phyloP scores from a whole-genome alignment of 2,329 filamentous ascomycete species.

The Emergomyces pasteurianus region DNA sequence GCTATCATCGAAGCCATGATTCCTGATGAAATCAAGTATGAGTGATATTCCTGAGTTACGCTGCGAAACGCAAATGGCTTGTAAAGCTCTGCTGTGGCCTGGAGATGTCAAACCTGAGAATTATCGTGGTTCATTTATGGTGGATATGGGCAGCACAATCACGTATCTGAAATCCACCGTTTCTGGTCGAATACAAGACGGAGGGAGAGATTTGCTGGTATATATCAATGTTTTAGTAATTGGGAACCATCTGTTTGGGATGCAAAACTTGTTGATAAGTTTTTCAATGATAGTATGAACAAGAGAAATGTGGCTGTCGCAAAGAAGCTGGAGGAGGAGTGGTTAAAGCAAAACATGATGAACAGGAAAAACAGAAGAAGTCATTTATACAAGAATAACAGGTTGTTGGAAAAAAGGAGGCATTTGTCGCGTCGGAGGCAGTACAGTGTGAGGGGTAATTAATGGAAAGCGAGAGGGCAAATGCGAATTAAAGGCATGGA shows the following conservation, averaged over 20 bases:
- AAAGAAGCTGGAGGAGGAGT: neutral
- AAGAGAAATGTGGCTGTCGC: neutral
- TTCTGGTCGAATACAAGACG: neutral
- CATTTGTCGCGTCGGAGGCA: too few relatives aligned
- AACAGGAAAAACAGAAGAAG: neutral
- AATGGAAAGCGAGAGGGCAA: too few relatives aligned
- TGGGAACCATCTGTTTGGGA: neutral
- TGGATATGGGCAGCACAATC: constrained; percentile 5
- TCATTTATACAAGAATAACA: neutral
- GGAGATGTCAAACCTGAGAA: constrained; percentile 5
- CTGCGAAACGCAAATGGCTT: constrained; percentile 8
- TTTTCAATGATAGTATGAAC: neutral
- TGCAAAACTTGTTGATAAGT: neutral
- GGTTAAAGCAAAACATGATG: neutral
- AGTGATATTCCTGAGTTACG: constrained; percentile 7
- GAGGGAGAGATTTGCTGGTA: neutral
- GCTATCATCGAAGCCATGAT: constrained; percentile 10
- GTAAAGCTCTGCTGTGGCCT: constrained; percentile 6
- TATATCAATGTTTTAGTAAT: neutral
- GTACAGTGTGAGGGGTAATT: too few relatives aligned
- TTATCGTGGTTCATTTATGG: constrained; percentile 7
- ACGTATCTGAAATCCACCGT: constrained; percentile 6
- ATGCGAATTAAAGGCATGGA: too few relatives aligned
- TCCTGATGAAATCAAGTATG: neutral
- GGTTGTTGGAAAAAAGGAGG: too few relatives aligned